Conservation (phyloP, 306 rosid genomes). For the Astragalus glycyphyllos region DNA sequence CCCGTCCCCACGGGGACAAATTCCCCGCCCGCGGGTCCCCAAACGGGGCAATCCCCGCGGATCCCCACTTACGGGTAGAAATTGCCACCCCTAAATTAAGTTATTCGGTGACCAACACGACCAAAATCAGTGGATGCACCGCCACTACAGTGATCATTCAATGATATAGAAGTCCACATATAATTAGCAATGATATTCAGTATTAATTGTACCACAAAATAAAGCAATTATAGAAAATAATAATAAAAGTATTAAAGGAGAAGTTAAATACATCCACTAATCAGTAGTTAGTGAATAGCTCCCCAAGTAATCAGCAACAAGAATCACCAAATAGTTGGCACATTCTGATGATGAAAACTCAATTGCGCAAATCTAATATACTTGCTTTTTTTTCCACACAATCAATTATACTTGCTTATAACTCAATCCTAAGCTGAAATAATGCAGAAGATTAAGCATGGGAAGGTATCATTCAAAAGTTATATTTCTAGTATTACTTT, state of each 20-base stretch:
- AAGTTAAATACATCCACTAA: slow-evolving; percentile 8
- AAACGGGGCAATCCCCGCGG: no score
- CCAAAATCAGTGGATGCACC: slow-evolving; percentile 32
- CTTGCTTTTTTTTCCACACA: background rate
- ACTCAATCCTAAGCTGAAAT: slow-evolving; percentile 35
- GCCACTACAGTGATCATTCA: slow-evolving; percentile 34
- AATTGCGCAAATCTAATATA: background rate
- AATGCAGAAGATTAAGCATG: slow-evolving; percentile 35
- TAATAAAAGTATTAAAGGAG: background rate
- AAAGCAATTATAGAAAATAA: background rate
- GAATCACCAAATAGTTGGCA: slow-evolving; percentile 4
- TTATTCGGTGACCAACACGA: slow-evolving; percentile 3
- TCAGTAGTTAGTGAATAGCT: slow-evolving; percentile 17
- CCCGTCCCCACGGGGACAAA: no score
- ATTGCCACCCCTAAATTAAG: no score
- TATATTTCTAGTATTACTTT: background rate
- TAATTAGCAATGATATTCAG: slow-evolving; percentile 40
- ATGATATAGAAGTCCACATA: slow-evolving; percentile 12
- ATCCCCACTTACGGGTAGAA: no score
- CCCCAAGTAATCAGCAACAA: slow-evolving; percentile 18
- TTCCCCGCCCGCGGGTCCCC: no score
- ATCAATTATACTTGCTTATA: slow-evolving; percentile 28
- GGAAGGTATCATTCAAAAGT: slow-evolving; percentile 23
- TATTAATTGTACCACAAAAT: slow-evolving; percentile 5
- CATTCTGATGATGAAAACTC: slow-evolving; percentile 17